Evolutionary conservation across 2,329 filamentous ascomycete species (phyloP), one percentile per base, ranked within the genome.

Genomic region (Pestalotiopsis sp.): DNA sequence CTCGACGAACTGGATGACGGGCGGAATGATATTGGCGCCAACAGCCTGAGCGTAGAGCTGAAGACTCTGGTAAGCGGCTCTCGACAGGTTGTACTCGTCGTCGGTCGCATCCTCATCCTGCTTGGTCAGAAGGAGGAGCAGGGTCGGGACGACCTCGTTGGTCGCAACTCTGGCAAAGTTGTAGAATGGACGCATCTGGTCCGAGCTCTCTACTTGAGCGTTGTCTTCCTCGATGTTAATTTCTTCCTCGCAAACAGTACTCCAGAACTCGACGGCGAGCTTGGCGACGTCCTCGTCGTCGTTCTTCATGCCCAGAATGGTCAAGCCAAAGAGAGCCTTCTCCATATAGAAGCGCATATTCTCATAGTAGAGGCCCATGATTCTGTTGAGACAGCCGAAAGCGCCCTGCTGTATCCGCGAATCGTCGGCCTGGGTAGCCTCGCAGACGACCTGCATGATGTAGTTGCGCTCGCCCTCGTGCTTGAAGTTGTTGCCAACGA

Each of bases 281-380:
- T 99, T 99, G 71, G 96, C 93, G 66, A 99, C 96, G 79, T 99
- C 96, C 82, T 99, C 96, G 75, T 99, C 96, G 7, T 95, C 92
- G 76, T 91, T 97, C 89, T 97, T 98, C 96, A 99, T 99, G 74
- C 96, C 96, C 80, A 97, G 91, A 72, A 99, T 97, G 52, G 96
- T 99, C 56, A 99, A 88, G 69, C 96, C 96, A 76, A 99, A 99
- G 58, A 99, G 88, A 45, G 96, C 96, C 89, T 98, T 98, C 87
- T 99, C 96, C 96, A 99, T 99, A 86, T 99, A 99, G 84, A 98
- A 99, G 77, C 95, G 92, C 96, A 99, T 99, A 85, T 98, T 97
- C 77, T 99, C 96, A 81, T 99, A 99, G 87, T 99, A 99, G 72
- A 98, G 89, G 70, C 89, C 93, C 96, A 99, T 99, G 82, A 99